phyloP scores from a whole-genome alignment of 1,284 basidiomycete species.

The Mrakiaceae sp. region DNA sequence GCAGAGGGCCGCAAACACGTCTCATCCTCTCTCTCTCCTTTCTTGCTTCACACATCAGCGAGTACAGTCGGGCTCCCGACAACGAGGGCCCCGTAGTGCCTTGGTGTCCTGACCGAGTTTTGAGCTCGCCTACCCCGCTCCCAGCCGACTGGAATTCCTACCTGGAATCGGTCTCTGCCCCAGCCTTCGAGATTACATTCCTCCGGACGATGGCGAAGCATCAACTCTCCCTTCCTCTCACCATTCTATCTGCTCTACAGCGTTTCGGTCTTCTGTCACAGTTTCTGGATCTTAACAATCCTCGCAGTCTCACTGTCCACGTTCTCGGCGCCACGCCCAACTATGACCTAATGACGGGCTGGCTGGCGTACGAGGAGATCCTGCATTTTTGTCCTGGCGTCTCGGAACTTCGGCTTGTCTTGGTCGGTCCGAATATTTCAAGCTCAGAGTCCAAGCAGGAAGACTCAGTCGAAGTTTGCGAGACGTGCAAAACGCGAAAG shows the following conservation, averaged over 20 bases:
- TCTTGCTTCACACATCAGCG: background rate
- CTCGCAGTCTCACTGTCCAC: background rate
- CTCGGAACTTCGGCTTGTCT: background rate
- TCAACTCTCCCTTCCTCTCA: background rate
- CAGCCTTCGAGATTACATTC: background rate
- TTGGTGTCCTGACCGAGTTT: background rate
- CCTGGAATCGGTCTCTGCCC: background rate
- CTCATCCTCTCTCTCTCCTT: background rate
- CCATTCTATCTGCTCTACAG: background rate
- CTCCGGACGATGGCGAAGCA: background rate
- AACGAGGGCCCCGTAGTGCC: background rate
- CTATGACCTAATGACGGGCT: background rate
- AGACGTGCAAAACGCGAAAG: background rate
- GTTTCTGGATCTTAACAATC: background rate
- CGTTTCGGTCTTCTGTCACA: background rate
- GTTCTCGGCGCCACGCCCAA: background rate
- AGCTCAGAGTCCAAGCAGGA: background rate
- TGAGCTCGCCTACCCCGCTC: background rate
- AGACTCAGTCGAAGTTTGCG: background rate
- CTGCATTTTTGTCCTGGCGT: background rate
- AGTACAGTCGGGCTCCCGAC: background rate
- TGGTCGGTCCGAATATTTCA: background rate
- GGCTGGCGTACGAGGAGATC: constrained; percentile 1
- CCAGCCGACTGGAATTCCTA: background rate
- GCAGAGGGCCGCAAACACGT: background rate